Evolutionary conservation across 345 rosid species (phyloP).

Genomic region (Arabis hirsuta): DNA sequence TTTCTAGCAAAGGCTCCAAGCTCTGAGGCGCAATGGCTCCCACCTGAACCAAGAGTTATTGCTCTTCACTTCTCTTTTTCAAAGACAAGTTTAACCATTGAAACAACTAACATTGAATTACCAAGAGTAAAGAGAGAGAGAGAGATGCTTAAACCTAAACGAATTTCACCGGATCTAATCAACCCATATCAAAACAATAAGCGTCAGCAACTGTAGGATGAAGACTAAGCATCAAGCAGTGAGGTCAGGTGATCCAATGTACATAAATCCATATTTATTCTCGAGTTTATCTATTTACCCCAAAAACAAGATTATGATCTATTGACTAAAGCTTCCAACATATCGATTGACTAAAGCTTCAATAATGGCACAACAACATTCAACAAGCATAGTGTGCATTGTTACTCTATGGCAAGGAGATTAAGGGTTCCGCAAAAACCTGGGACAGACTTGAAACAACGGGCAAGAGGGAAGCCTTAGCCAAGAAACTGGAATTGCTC

Average conservation of each 20-base stretch:
- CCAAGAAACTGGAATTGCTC: conserved; percentile 78
- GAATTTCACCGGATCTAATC: not conserved
- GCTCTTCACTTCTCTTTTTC: conserved; percentile 22
- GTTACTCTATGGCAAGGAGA: not conserved
- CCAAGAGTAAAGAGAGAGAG: not conserved
- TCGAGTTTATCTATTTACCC: not conserved
- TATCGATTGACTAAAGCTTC: conserved; percentile 1
- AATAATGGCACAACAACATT: conserved; percentile 3
- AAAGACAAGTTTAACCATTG: conserved; percentile 11
- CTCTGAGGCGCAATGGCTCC: conserved; percentile 91
- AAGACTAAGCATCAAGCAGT: conserved; percentile 21
- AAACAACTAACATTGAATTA: conserved; percentile 16
- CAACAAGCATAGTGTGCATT: conserved; percentile 13
- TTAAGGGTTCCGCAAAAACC: conserved; percentile 53
- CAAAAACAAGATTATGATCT: not conserved
- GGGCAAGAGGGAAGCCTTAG: conserved; percentile 80
- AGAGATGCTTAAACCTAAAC: not conserved
- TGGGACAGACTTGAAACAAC: conserved; percentile 80
- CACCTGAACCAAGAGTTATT: conserved; percentile 57
- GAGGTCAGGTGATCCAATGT: conserved; percentile 3
- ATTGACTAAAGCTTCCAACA: conserved; percentile 14
- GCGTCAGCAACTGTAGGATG: not conserved
- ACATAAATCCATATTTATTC: not conserved
- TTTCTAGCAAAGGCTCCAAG: conserved; percentile 75
- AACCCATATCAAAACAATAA: not conserved